These are phyloP conservation scores for Spathaspora sp. DNA, from an alignment of 805 yeast species.

Conservation along the genomic window DNA sequence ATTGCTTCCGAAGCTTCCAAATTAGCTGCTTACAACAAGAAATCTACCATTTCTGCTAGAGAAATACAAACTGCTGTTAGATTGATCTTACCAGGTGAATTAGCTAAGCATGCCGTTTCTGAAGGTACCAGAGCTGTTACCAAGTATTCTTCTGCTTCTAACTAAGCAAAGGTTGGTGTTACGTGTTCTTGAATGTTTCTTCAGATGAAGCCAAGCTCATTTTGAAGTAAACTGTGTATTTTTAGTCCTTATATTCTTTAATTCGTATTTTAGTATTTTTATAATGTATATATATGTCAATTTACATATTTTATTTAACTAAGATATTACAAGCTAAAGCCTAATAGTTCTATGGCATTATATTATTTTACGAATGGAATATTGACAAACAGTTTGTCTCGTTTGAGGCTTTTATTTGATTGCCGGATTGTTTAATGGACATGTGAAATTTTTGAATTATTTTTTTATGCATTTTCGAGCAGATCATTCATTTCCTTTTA, in stretches of 20 bases:
- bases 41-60: constrained; percentile 96
- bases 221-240: constrained; percentile 1
- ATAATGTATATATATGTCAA: constrained; percentile 1
- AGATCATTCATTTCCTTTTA: neutral
- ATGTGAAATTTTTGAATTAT: neutral
- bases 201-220: neutral
- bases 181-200: neutral
- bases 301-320: neutral
- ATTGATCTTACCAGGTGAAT: constrained; percentile 96
- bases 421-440: neutral
- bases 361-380: too few species aligned
- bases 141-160: constrained; percentile 77
- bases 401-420: neutral
- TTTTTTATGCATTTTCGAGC: neutral
- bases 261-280: neutral
- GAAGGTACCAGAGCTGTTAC: constrained; percentile 99
- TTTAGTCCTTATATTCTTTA: constrained; percentile 1
- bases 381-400: neutral
- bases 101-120: constrained; percentile 97
- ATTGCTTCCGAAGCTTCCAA: constrained; percentile 97
- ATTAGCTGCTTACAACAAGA: constrained; percentile 98
- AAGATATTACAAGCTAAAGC: neutral
- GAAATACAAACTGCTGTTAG: constrained; percentile 98
- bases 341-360: neutral
- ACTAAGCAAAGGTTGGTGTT: constrained; percentile 13